Base-by-base conservation (phyloP, 2,329 filamentous ascomycete genomes). In the Penicillium sp. region DNA sequence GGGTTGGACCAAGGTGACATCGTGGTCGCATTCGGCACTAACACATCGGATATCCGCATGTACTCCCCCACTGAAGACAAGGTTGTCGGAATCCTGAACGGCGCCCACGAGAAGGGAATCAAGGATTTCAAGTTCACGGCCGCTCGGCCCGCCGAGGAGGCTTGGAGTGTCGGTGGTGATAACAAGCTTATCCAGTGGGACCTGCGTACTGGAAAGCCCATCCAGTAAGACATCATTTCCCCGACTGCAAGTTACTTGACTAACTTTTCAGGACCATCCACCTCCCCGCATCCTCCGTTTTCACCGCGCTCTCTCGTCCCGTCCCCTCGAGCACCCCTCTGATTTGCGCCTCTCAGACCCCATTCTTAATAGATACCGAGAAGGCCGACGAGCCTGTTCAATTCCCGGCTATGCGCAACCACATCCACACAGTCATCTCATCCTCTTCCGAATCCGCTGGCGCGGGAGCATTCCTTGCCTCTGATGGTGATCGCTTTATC, bases 141-240 rank as follows among this genome's bases (percentile, higher is more conserved):
- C 40, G 67, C 71, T 31, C 66, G 66, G 7, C 67, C 72, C 21
- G 66, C 61, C 49, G 63, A 70, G 21, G 75, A 78, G 58, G 79
- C 72, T n/a, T 82, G 79, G 79, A 81, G 79, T 72, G 75, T 81
- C 54, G 79, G 79, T 45, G 77, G 75, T 46, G 79, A 82, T 66
- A 77, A 77, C 55, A 81, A 77, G 61, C 71, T 81, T 45, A 73
- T 81, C 21, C 78, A 81, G 59, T 82, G 79, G 79, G 77, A 81
- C 67, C 62, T 81, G 51, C 69, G 64, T 58, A 76, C 71, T 21
- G 72, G 74, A 51, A 67, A 73, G 57, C 72, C 67, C 46, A 68
- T 74, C 53, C 74, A 75, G 79, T 81, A 71, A 57, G 63, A 31
- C n/a, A 14, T 14, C 43, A 45, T 18, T 41, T 45, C 22, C 44